Percentiles rank a stretch among this genome's conserved stretches.
Conservation (phyloP, 1,139 yeast genomes). For the Zygotorulaspora mrakii region DNA sequence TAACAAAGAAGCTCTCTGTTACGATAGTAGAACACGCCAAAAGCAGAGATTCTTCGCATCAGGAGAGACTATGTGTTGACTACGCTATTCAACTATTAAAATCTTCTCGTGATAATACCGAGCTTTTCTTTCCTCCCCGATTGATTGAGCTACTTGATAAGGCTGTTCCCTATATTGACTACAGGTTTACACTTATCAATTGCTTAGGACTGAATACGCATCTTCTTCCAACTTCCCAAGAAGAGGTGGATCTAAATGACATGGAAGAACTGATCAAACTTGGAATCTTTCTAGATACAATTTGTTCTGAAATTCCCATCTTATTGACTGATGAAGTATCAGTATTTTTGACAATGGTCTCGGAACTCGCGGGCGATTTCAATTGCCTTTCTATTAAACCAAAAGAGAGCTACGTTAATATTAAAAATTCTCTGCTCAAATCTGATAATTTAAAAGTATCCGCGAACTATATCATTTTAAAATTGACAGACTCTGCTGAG, state of each 20-base stretch:
- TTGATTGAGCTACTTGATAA: constrained; percentile 11
- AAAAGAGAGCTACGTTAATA: constrained; percentile 18
- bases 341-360: constrained; percentile 34
- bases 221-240: constrained; percentile 29
- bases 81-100: constrained; percentile 18
- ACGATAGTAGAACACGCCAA: constrained; percentile 20
- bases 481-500: constrained; percentile 4
- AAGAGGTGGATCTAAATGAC: constrained; percentile 13
- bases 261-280: constrained; percentile 24
- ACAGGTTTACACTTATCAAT: constrained; percentile 45
- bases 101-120: constrained; percentile 6
- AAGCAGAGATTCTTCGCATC: constrained; percentile 6
- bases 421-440: constrained; percentile 23
- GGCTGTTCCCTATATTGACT: constrained; percentile 34
- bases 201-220: constrained; percentile 44
- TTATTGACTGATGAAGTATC: constrained; percentile 20
- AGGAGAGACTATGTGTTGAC: constrained; percentile 7
- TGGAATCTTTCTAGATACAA: constrained; percentile 28
- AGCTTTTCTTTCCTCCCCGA: constrained; percentile 19
- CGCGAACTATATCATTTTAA: constrained; percentile 26
- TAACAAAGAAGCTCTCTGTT: constrained; percentile 22
- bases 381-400: constrained; percentile 33
- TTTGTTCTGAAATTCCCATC: constrained; percentile 20
- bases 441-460: constrained; percentile 17
- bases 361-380: constrained; percentile 41